Base-by-base conservation (phyloP, 164 flowering plant genomes). In the Magnolia changhungtana region DNA sequence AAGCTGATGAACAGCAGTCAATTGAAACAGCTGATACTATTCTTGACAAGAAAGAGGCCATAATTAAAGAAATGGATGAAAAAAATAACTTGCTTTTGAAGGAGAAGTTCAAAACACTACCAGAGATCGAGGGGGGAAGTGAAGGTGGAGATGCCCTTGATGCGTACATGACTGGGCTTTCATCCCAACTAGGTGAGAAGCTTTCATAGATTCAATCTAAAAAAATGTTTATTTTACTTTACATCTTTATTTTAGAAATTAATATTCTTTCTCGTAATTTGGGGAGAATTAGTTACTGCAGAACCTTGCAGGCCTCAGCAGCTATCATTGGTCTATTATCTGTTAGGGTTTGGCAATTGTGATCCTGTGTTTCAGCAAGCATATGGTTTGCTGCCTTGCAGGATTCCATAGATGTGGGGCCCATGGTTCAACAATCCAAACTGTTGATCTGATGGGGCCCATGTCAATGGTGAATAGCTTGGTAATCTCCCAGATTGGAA, bases 21-120 rank as follows among this genome's bases (percentile, higher is more conserved):
- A 68, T 93, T 77, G 98, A 96, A 85, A 94, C 99, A 55, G 96
- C 96, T 72, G 98, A 92, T 77, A 80, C 90, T 82, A 97, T 96
- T 83, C 95, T 96, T 80, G 97, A 89, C 74, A 96, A 93, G 90
- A 92, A 89, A 84, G 97, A 93, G 37, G 86, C 80, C 9, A 84
- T 96, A 74, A 66, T 78, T 63, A 90, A 85, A 79, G 86, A 94
- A 85, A 93, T 94, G 73, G 92, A 90, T 78, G 89, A 83, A 18
- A 89, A 86, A 76, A 82, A 67, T 58, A 83, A 83, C 31, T 76
- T 85, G 78, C 85, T 94, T 78, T 29, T 50, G 50, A 81, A 73
- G 18, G 98, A 93, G 85, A 87, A 86, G 82, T 83, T 74, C 68
- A 85, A 81, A 83, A 64, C 74, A 18, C 83, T 65, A 67, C 79